Conservation (phyloP, 1,284 basidiomycete species). For the Microbotryum saponariae region DNA sequence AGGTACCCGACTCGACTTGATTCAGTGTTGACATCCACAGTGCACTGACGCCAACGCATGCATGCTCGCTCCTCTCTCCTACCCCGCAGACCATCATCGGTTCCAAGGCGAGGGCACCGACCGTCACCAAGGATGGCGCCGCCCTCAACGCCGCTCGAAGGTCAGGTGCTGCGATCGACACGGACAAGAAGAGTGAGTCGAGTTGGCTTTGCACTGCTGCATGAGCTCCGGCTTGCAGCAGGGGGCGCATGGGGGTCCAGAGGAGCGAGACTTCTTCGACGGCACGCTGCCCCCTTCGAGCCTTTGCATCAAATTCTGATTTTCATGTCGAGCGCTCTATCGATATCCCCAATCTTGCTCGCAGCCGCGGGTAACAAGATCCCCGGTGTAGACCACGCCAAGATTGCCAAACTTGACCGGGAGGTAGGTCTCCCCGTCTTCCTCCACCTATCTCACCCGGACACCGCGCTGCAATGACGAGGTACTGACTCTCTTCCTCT, state of each 20-base stretch:
- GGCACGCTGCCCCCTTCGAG: too few relatives aligned
- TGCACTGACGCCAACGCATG: not conserved
- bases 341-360: too few relatives aligned
- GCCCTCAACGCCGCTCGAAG: constrained; percentile 42
- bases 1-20: not conserved
- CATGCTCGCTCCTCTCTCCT: not conserved
- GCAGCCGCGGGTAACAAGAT: constrained; percentile 29
- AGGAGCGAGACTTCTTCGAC: not conserved
- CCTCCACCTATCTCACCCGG: not conserved
- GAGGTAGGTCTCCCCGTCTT: constrained; percentile 44
- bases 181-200: constrained; percentile 43
- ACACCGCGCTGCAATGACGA: not conserved
- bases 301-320: not conserved
- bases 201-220: not conserved
- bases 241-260: not conserved
- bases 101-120: constrained; percentile 57
- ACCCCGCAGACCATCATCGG: constrained; percentile 60
- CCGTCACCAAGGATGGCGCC: constrained; percentile 42
- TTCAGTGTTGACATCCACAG: not conserved
- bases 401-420: constrained; percentile 84
- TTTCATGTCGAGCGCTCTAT: not conserved
- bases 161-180: constrained; percentile 44
- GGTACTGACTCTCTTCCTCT: not conserved
- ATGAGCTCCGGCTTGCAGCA: not conserved
- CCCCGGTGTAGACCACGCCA: constrained; percentile 73